Base-by-base conservation (phyloP, 352 stramenopile genomes). In the Globisporangium parvum region DNA sequence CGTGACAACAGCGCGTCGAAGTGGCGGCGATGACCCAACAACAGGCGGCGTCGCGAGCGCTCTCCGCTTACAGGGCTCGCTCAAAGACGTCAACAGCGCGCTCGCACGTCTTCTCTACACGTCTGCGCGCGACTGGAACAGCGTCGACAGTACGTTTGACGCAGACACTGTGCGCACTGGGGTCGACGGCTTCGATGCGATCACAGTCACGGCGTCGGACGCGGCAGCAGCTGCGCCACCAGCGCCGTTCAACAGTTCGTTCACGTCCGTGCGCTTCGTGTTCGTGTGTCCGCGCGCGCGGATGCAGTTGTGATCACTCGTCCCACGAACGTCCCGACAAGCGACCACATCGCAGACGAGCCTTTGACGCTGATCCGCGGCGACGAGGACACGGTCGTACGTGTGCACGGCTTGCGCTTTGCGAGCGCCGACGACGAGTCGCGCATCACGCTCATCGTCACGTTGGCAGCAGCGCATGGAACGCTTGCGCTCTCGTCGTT, bases 81-180 rank as follows among this genome's bases (percentile, higher is more conserved):
- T 88, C 12, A 17, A 11, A 20, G 59, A 79, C 14, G 41, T 91
- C 35, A 83, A 85, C 41, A 59, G 53, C 8, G 76, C 73, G 6
- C 48, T 91, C 2, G 51, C 68, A 8, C 57, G 57, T n/a, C 28
- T 88, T 9, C 55, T 72, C 24, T 91, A 80, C 60, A 80, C 69
- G 26, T 86, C 80, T 14, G 73, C 65, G 2, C 59, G 49, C 28
- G 45, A 91, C 65, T 91, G 80, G 80, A 91, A 91, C 65, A 91
- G 76, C 23, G 61, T 85, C 39, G 57, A 70, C 45, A 47, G 59
- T 39, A 67, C 44, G 33, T 42, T 60, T 37, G 53, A 69, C 33
- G 49, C 45, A 15, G 50, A 37, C 11, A 6, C n/a, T 1, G 33
- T 45, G 18, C 49, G 40, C 39, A 28, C 4, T 9, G 55, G 14